phyloP scores from a whole-genome alignment of 116 monocot species.

The Iris pallida region DNA sequence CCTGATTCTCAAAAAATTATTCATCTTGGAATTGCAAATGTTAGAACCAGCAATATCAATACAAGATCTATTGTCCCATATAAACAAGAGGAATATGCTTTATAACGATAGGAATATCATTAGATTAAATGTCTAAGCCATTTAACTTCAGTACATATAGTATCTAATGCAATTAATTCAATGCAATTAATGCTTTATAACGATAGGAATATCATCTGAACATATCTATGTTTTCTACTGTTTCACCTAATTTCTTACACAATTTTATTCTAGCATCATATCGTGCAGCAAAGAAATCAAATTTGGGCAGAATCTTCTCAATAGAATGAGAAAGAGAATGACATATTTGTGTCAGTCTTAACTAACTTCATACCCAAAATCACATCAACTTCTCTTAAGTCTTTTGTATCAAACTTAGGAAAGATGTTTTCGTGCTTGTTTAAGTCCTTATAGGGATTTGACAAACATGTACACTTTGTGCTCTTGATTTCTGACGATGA shows the following conservation, averaged over 20 bases:
- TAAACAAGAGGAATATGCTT: too few relatives aligned
- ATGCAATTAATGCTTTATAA: background rate
- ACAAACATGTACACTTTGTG: background rate
- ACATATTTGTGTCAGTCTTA: too few relatives aligned
- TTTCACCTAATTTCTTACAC: background rate
- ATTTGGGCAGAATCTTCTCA: background rate
- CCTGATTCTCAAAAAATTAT: background rate
- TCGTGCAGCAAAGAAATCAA: background rate
- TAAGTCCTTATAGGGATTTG: background rate
- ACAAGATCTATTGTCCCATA: too few relatives aligned
- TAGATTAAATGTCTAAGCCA: too few relatives aligned
- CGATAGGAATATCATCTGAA: background rate
- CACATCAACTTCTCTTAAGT: background rate
- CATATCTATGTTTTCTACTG: background rate
- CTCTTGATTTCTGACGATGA: background rate
- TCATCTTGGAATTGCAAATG: too few relatives aligned
- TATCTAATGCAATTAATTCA: background rate
- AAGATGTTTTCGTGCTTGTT: background rate
- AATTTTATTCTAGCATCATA: background rate
- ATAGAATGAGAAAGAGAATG: background rate
- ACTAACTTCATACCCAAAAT: background rate
- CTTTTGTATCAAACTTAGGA: conserved; percentile 9
- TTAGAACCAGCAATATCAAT: too few relatives aligned
- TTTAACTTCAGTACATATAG: background rate
- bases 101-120: background rate